A percentile compares a stretch with the other conserved stretches of the same genome.
Conservation (phyloP, 192 early-diverging fungal genomes). For the Pilobolus umbonatus region DNA sequence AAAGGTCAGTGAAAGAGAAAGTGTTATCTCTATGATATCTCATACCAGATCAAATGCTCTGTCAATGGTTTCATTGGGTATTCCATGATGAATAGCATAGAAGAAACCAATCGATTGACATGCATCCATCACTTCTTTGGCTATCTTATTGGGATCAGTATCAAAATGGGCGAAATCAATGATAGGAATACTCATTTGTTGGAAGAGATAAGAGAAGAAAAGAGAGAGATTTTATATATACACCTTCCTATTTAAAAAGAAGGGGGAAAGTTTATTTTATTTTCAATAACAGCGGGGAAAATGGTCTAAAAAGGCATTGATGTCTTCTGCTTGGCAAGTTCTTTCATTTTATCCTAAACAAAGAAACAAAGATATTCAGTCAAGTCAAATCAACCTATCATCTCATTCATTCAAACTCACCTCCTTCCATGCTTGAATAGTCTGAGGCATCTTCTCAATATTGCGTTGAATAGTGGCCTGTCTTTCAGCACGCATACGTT, state of each 20-base stretch:
- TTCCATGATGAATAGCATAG: conserved; percentile 58
- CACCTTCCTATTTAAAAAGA: background rate
- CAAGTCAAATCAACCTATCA: background rate
- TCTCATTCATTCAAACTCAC: conserved; percentile 8
- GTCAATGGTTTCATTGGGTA: conserved; percentile 43
- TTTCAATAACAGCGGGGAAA: background rate
- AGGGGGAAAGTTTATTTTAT: no score
- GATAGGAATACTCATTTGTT: conserved; percentile 43
- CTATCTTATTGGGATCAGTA: conserved; percentile 37
- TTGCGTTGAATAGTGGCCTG: conserved; percentile 31
- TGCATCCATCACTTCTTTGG: conserved; percentile 44
- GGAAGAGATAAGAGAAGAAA: background rate
- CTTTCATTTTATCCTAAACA: conserved; percentile 34
- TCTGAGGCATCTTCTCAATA: conserved; percentile 36
- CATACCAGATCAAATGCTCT: conserved; percentile 48
- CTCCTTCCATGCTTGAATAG: conserved; percentile 37
- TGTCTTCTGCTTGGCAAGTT: conserved; percentile 31
- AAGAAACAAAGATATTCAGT: background rate
- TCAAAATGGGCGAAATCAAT: conserved; percentile 57
- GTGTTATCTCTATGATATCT: background rate
- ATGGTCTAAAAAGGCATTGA: conserved; percentile 32
- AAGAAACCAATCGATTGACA: conserved; percentile 53
- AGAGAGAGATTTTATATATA: background rate
- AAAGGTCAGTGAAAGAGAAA: background rate
- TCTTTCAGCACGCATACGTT: conserved; percentile 34